These are phyloP conservation scores for Ophiostoma australiae DNA, from an alignment of 2,329 filamentous ascomycete genomes.

Conservation along the genomic window DNA sequence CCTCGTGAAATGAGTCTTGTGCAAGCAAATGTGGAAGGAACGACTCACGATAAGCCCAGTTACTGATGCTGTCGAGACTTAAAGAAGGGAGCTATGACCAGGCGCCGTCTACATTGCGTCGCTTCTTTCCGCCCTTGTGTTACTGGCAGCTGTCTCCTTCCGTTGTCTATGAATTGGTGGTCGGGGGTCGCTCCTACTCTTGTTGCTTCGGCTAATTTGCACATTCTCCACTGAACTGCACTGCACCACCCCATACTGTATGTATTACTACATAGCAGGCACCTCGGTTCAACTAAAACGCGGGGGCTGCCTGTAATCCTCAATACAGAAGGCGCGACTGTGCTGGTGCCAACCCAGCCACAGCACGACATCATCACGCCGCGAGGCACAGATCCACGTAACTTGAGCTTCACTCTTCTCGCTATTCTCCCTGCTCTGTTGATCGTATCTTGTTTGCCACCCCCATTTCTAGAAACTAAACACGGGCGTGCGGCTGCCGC, in stretches of 20 bases:
- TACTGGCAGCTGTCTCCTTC: too few relatives aligned
- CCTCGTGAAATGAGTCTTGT: neutral
- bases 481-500: neutral
- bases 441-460: neutral
- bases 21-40: neutral
- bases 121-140: too few relatives aligned
- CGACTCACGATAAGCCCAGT: neutral
- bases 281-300: constrained; percentile 2
- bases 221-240: neutral
- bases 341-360: neutral
- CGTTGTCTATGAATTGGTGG: too few relatives aligned
- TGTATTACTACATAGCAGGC: neutral
- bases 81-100: constrained; percentile 1
- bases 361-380: constrained; percentile 10
- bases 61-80: neutral
- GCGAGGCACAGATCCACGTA: neutral
- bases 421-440: neutral
- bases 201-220: neutral
- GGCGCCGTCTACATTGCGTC: neutral
- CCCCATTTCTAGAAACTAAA: neutral
- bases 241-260: neutral
- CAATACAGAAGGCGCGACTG: neutral
- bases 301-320: neutral
- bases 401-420: neutral
- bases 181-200: neutral